Evolutionary conservation across 306 rosid species (phyloP).

Genomic region (Cucurbita pepo): DNA sequence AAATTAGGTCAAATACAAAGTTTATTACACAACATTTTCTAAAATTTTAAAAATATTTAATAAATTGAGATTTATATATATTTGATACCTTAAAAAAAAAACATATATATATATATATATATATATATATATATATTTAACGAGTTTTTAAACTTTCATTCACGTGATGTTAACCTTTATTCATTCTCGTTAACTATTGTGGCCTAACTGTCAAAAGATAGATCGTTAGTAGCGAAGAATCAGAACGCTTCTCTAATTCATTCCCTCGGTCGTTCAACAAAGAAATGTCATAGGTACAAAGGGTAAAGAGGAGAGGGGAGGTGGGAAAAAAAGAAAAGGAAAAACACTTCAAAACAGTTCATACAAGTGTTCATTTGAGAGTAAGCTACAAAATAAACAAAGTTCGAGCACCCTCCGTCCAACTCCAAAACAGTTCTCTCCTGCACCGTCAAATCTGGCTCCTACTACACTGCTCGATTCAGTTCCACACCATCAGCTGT

Average conservation of each 20-base stretch:
- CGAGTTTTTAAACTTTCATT: too few species aligned
- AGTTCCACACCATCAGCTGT: neutral
- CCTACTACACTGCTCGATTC: constrained; percentile 1
- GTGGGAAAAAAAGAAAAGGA: neutral
- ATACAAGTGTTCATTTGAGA: neutral
- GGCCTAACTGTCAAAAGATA: neutral
- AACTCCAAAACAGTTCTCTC: constrained; percentile 9
- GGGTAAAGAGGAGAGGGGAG: constrained; percentile 4
- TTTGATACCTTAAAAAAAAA: too few species aligned
- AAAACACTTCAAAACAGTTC: neutral
- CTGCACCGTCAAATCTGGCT: constrained; percentile 5
- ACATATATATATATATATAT: too few species aligned
- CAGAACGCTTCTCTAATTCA: constrained; percentile 14
- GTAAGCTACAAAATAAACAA: constrained; percentile 15
- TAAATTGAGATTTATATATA: too few species aligned
- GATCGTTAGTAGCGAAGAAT: neutral
- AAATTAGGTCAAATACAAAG: neutral
- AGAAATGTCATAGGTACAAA: constrained; percentile 17
- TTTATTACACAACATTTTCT: too few species aligned
- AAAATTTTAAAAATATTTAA: too few species aligned
- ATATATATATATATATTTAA: too few species aligned
- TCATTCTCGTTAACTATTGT: neutral
- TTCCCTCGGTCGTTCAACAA: constrained; percentile 13
- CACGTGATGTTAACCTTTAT: too few species aligned
- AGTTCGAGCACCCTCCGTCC: constrained; percentile 12